Evolutionary conservation across 2,329 filamentous ascomycete genomes (phyloP), one percentile per base, ranked within the genome.

Genomic region (Aureobasidium sp.): DNA sequence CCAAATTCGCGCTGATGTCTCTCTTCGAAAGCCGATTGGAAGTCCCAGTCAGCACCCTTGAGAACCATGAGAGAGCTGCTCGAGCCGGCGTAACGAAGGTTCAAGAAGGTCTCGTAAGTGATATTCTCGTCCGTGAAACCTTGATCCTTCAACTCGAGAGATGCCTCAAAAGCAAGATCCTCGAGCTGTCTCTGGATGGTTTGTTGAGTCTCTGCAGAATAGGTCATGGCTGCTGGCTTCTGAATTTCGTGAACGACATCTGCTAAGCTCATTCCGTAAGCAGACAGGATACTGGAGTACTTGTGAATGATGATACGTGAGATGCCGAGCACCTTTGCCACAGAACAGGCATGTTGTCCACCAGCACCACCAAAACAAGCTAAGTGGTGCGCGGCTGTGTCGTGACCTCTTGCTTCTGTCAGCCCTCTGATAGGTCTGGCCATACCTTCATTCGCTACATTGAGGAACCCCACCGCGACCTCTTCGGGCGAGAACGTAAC

Each of bases 161-260:
- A 78, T 0, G 87, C 88, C 67, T 84, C 85, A 64, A 0, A 71
- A 69, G 0, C 78, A 74, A 41, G 67, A 17, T 82, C 78, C 72
- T 86, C 87, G 43, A 93, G 78, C 61, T 85, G 43, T 8, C 87
- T 85, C 68, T 92, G 88, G 24, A 84, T 81, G 73, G 91, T 88
- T 63, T 90, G 87, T 1, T 92, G 48, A 12, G 53, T 59, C 24
- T 66, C 50, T 26, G 67, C 32, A 2, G 66, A 67, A 50, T 64
- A 67, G 2, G 67, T 70, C 0, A 74, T 69, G 5, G 73, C 70
- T 0, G 71, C 71, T 10, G 76, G 77, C n/a, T 73, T 72, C 53
- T 72, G 72, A 0, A 68, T 66, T 65, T 79, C 77, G 5, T 76
- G 73, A 2, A 79, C 77, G 0, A 80, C 73, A 29, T 80, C 76